These are phyloP conservation scores for Leucocoprinus leucothites DNA, from an alignment of 768 basidiomycete species.

Conservation along the genomic window DNA sequence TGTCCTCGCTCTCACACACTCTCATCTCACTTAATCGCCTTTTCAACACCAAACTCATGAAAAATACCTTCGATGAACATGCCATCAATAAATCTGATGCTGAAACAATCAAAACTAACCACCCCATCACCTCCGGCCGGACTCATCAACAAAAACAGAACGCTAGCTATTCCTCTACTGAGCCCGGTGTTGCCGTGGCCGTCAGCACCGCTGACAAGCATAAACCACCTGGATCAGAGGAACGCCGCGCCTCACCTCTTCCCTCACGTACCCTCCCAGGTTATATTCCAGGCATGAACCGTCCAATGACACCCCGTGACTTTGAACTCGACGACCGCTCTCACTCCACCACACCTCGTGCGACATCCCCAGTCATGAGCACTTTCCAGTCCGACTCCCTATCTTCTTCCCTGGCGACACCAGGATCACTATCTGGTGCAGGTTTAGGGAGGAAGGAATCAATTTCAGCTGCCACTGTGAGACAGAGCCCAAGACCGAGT, in stretches of 20 bases:
- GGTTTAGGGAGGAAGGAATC: constrained; percentile 53
- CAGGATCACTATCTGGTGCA: constrained; percentile 25
- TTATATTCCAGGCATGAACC: constrained; percentile 87
- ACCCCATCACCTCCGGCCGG: constrained; percentile 9
- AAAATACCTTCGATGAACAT: background rate
- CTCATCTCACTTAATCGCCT: background rate
- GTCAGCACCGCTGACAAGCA: constrained; percentile 8
- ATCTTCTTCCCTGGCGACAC: constrained; percentile 8
- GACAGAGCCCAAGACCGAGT: constrained; percentile 41
- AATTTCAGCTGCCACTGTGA: constrained; percentile 41
- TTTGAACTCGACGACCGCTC: constrained; percentile 65
- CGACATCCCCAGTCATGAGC: constrained; percentile 56
- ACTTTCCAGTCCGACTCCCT: constrained; percentile 25
- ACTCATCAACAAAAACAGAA: constrained; percentile 24
- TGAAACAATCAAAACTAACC: background rate
- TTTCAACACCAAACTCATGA: background rate
- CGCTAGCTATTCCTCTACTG: constrained; percentile 37
- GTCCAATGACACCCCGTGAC: constrained; percentile 88
- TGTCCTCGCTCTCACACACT: background rate
- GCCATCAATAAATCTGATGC: background rate
- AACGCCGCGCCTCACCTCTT: constrained; percentile 57
- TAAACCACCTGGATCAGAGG: constrained; percentile 41
- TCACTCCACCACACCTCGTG: constrained; percentile 78
- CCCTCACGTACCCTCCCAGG: constrained; percentile 69
- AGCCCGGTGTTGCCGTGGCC: constrained; percentile 56